Base-by-base conservation (phyloP, 2,329 filamentous ascomycete genomes). In the Clonostachys rhizophaga region DNA sequence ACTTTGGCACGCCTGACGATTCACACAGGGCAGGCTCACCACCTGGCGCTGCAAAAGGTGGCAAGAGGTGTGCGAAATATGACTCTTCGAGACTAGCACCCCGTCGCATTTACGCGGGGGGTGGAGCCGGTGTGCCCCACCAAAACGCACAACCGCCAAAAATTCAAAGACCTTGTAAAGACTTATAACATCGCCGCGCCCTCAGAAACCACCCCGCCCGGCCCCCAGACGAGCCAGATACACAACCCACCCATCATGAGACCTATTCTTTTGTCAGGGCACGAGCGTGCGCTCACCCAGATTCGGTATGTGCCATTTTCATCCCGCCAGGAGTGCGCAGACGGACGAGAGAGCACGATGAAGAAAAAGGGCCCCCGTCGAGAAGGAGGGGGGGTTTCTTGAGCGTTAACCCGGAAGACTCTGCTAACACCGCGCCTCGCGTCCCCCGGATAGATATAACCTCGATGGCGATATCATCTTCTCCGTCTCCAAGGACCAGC, bases 401-500 rank as follows among this genome's bases (percentile, higher is more conserved):
- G 24, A 30, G 24, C 24, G 24, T 30, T 30, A 10, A 30, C 24
- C 10, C 24, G 24, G 24, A 30, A 30, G 24, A 30, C 24, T 30
- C 9, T 30, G 24, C 24, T 30, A 30, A 30, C 24, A 30, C 24
- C 24, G 17, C 49, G 10, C 49, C 56, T 58, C 51, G 54, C 24
- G 24, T 10, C 49, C 42, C 43, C 46, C 8, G 42, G 47, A 43
- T 50, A 90, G 86, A 67, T 96, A 89, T 76, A 95, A 91, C 74
- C 83, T 84, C 71, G 94, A 99, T 74, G 94, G 94, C 73, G 94
- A 99, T 67, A 82, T 97, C 57, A 85, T 97, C 67, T 96, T 97
- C 78, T 96, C 91, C 54, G 89, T 91, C 51, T 83, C 90, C 59
- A 97, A 97, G 76, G 92, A 97, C 72, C 92, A 96, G 74, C 83